Base-by-base conservation (phyloP, 164 flowering plant species). In the Tetracentron sinense region DNA sequence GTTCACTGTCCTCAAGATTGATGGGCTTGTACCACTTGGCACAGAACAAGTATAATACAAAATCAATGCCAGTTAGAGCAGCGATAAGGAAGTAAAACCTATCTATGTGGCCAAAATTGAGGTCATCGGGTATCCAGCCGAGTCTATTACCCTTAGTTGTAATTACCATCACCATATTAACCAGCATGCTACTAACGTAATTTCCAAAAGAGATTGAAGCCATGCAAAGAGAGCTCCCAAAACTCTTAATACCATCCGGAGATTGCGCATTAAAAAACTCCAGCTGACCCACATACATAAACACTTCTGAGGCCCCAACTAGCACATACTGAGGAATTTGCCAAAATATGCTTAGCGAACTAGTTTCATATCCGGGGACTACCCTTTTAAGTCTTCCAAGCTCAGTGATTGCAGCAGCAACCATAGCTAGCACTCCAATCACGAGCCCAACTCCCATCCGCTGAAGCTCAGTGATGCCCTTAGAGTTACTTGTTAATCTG, bases 181-280 rank as follows among this genome's bases (percentile, higher is more conserved):
- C 94, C 21, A 93, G 66, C 72, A 90, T 0, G 65, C 92, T 84
- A 23, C 98, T 93, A 2, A 77, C 84, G 62, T 77, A 93, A 48
- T 93, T 93, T 3, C 98, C 98, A 0, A 93, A 68, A 0, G 98
- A 88, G 6, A 93, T 93, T 0, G 98, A 93, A 7, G 92, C 86
- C 98, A 93, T 93, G 72, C 97, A 90, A 14, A 93, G 82, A 0
- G 97, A 79, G 59, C 98, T 90, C 7, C 97, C 98, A 10, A 90
- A 80, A 78, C 94, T 88, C 72, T 88, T 93, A 0, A 93, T 77
- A 54, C 97, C 98, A 53, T 90, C 97, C 0, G 98, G 97, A 0
- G 98, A 89, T 57, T 93, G 91, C 1, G 83, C 83, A 31, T 85
- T 87, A 69, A 93, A 93, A 68, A 93, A 90, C 59, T 93, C 97